These are phyloP conservation scores for Nakataea oryzae DNA, from an alignment of 2,329 filamentous ascomycete genomes.

Conservation along the genomic window DNA sequence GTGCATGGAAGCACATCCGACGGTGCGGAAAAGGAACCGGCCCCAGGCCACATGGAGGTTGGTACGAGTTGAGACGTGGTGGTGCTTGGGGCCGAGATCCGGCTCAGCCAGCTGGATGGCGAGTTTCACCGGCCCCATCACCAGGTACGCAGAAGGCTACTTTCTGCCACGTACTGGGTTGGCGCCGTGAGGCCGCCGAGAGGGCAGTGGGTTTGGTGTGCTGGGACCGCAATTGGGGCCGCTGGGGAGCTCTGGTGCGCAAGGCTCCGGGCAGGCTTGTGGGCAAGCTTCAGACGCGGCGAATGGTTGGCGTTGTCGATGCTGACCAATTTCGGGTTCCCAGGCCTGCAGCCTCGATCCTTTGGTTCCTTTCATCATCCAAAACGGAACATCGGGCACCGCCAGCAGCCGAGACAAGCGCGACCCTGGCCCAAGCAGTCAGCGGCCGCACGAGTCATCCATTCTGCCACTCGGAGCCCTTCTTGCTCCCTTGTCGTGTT, in stretches of 20 bases:
- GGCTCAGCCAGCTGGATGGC: not conserved
- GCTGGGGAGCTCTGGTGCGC: no score
- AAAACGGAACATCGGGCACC: not conserved
- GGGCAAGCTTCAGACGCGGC: not conserved
- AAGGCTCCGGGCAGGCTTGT: not conserved
- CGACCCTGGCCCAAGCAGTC: no score
- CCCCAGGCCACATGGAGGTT: not conserved
- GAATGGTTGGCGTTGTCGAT: not conserved
- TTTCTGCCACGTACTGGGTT: no score
- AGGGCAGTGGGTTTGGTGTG: no score
- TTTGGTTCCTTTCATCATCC: not conserved
- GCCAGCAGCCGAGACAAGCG: not conserved
- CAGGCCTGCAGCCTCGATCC: not conserved
- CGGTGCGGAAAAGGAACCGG: not conserved
- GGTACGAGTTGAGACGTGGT: not conserved
- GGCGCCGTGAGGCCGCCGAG: not conserved
- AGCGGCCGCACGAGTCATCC: not conserved
- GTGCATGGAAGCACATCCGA: not conserved
- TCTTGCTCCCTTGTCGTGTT: not conserved
- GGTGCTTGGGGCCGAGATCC: not conserved
- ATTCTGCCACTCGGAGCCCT: no score
- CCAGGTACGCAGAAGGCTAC: not conserved
- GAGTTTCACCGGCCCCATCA: not conserved
- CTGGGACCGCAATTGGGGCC: no score
- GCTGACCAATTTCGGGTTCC: not conserved